Percentiles rank a stretch among this genome's conserved stretches.
Conservation (phyloP, 352 stramenopile genomes). For the Halophytophthora batemanensis region DNA sequence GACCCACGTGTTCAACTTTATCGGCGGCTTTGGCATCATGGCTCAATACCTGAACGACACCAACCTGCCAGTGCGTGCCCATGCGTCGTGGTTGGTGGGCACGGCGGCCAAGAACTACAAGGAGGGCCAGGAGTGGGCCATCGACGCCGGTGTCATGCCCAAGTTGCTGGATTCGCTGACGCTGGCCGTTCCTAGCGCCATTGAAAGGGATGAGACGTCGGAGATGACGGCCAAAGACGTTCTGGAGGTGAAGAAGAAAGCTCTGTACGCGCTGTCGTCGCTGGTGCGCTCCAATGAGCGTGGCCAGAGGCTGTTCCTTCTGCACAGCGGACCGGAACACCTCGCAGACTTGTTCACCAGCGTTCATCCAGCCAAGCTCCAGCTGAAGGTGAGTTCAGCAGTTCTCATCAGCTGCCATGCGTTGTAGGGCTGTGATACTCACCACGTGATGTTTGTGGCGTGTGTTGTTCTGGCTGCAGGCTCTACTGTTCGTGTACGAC, state of each 20-base stretch:
- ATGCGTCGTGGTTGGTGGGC: conserved; percentile 68
- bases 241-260: conserved; percentile 82
- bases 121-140: conserved; percentile 78
- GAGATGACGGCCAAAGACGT: conserved; percentile 23
- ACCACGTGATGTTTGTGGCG: not conserved
- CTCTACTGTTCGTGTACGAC: conserved; percentile 69
- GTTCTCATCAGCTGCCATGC: conserved; percentile 1
- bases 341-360: conserved; percentile 44
- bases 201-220: conserved; percentile 4
- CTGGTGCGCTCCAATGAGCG: conserved; percentile 65
- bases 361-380: conserved; percentile 39
- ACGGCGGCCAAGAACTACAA: conserved; percentile 83
- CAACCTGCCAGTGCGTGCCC: conserved; percentile 52
- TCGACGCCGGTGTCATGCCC: conserved; percentile 68
- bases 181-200: conserved; percentile 22
- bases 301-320: conserved; percentile 60
- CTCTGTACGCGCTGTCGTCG: conserved; percentile 73
- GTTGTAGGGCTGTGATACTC: conserved; percentile 3
- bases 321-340: conserved; percentile 37
- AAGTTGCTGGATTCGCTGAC: conserved; percentile 58
- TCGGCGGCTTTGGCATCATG: conserved; percentile 76
- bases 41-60: conserved; percentile 71
- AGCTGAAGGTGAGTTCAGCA: conserved; percentile 52
- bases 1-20: conserved; percentile 84
- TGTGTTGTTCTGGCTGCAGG: conserved; percentile 20